phyloP scores from a whole-genome alignment of 2,329 filamentous ascomycete genomes.

The Lecanicillium sp. region DNA sequence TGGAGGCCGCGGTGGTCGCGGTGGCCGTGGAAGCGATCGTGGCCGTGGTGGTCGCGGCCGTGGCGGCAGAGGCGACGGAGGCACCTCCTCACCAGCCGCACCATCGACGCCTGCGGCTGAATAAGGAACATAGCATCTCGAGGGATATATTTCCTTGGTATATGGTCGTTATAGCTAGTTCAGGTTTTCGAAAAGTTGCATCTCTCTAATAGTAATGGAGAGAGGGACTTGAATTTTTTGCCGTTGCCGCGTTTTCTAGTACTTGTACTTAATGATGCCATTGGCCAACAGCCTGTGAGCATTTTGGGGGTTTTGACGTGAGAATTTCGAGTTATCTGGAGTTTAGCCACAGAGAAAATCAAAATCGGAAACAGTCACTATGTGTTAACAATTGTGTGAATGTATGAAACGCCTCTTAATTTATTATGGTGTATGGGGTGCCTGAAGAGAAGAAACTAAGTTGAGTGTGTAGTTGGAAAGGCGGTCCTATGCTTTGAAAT shows the following conservation, averaged over 20 bases:
- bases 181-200: background rate
- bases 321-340: conserved; percentile 7
- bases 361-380: conserved; percentile 6
- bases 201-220: background rate
- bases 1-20: conserved; percentile 45
- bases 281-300: conserved; percentile 2
- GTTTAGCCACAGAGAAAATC: conserved; percentile 9
- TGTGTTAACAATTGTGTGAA: no score
- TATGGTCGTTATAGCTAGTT: no score
- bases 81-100: conserved; percentile 45
- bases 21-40: conserved; percentile 51
- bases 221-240: background rate
- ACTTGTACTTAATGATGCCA: conserved; percentile 9
- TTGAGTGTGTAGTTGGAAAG: no score
- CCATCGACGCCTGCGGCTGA: conserved; percentile 40
- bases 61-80: conserved; percentile 51
- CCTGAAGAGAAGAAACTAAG: no score
- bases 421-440: no score
- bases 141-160: no score
- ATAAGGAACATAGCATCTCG: conserved; percentile 12
- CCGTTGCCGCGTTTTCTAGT: conserved; percentile 4
- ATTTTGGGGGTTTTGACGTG: conserved; percentile 7
- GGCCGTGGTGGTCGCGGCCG: conserved; percentile 48
- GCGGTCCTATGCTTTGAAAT: no score
- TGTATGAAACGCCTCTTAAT: no score